These are phyloP conservation scores for Bertia moriformis DNA, from an alignment of 2,329 filamentous ascomycete genomes.

Conservation along the genomic window DNA sequence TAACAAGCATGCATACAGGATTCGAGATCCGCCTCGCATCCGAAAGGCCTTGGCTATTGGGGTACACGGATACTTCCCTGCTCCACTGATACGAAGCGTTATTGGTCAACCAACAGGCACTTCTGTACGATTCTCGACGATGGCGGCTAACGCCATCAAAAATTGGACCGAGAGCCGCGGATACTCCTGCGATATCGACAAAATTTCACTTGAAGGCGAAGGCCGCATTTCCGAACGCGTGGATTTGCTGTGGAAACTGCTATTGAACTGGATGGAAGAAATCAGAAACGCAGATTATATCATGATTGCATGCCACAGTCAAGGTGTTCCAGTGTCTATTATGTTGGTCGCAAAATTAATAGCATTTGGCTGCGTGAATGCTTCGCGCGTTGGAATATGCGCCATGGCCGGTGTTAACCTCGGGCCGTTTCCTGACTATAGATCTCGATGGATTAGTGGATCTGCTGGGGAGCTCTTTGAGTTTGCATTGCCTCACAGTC, in stretches of 20 bases:
- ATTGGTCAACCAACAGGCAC: constrained; percentile 56
- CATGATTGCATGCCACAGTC: constrained; percentile 52
- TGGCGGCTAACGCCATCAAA: constrained; percentile 45
- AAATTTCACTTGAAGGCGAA: constrained; percentile 54
- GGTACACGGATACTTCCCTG: constrained; percentile 55
- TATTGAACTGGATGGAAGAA: constrained; percentile 55
- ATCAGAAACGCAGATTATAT: constrained; percentile 53
- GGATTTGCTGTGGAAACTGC: constrained; percentile 50
- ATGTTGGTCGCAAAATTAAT: constrained; percentile 55
- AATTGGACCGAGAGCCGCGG: constrained; percentile 40
- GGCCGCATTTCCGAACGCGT: constrained; percentile 51
- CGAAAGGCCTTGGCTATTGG: constrained; percentile 52
- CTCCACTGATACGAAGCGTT: constrained; percentile 45
- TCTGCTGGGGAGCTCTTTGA: constrained; percentile 55
- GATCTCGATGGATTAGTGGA: constrained; percentile 48
- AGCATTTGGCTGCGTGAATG: constrained; percentile 45
- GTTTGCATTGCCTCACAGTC: constrained; percentile 42
- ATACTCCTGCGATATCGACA: constrained; percentile 47
- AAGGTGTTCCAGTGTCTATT: constrained; percentile 53
- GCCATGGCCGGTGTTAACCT: constrained; percentile 55
- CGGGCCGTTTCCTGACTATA: constrained; percentile 51
- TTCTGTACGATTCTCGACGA: constrained; percentile 52
- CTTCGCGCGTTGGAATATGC: constrained; percentile 44
- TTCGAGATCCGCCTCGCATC: constrained; percentile 34
- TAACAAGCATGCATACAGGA: constrained; percentile 34